Evolutionary conservation across 2,329 filamentous ascomycete genomes (phyloP).

Genomic region (Fusarium verticillioides): DNA sequence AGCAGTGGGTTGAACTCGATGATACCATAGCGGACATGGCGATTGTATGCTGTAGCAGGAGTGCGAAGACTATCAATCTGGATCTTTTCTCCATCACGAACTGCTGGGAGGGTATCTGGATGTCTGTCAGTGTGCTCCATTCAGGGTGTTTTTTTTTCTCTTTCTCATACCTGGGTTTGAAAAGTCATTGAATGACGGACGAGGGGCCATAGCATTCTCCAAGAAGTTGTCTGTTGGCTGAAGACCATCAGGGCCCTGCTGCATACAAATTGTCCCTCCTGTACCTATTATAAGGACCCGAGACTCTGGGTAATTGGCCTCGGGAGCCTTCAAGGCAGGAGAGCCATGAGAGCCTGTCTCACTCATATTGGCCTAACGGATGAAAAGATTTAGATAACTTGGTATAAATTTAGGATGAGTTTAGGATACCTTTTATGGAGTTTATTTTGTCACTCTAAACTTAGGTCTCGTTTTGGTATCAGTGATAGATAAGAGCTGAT

Average conservation of each 20-base stretch:
- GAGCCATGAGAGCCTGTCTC: constrained; percentile 13
- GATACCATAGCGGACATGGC: constrained; percentile 84
- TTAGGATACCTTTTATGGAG: too few species aligned
- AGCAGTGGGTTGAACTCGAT: constrained; percentile 86
- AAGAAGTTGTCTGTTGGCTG: constrained; percentile 85
- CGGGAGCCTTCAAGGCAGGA: constrained; percentile 23
- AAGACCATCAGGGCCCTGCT: constrained; percentile 80
- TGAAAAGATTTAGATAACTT: too few species aligned
- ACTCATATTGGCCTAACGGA: constrained; percentile 4
- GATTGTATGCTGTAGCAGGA: constrained; percentile 81
- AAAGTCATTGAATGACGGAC: constrained; percentile 85
- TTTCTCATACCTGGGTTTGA: constrained; percentile 46
- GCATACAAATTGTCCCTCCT: constrained; percentile 92
- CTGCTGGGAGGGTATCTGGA: constrained; percentile 61
- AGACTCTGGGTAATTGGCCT: constrained; percentile 71
- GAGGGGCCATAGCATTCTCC: constrained; percentile 81
- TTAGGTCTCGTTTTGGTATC: not conserved
- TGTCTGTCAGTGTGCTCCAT: not conserved
- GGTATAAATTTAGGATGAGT: too few species aligned
- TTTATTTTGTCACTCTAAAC: too few species aligned
- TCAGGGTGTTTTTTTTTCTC: not conserved
- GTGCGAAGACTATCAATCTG: constrained; percentile 78
- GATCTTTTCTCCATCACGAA: constrained; percentile 60
- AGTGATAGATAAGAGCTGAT: constrained; percentile 15
- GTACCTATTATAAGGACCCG: constrained; percentile 92